These are phyloP conservation scores for Echinosophora koreensis DNA, from an alignment of 306 rosid genomes.

Conservation along the genomic window DNA sequence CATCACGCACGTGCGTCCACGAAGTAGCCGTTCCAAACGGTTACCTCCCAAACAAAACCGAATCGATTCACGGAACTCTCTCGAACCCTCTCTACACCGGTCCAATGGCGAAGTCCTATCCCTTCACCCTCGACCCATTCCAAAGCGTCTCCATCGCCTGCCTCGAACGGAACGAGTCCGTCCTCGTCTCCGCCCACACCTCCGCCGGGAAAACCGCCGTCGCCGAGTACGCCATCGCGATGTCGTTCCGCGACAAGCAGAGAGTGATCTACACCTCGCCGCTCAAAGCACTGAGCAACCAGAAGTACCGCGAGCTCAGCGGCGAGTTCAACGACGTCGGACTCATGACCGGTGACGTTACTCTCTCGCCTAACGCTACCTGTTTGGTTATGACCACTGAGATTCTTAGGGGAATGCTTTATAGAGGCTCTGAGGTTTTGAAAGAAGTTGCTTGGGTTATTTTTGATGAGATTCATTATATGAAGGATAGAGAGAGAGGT, in stretches of 20 bases:
- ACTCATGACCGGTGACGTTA: conserved; percentile 96
- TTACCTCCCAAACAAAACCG: conserved; percentile 64
- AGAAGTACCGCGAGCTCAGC: conserved; percentile 87
- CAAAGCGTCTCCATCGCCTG: conserved; percentile 89
- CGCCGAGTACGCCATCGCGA: conserved; percentile 95
- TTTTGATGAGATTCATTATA: conserved; percentile 94
- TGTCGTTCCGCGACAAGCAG: conserved; percentile 90
- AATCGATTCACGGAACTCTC: conserved; percentile 74
- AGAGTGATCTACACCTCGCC: conserved; percentile 95
- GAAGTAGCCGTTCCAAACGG: conserved; percentile 92
- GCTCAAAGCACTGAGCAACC: conserved; percentile 89
- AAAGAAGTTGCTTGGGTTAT: conserved; percentile 98
- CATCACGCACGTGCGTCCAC: conserved; percentile 81
- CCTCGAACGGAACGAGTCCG: conserved; percentile 87
- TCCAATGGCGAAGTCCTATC: conserved; percentile 69
- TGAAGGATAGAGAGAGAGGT: conserved; percentile 97
- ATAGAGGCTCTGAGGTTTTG: conserved; percentile 88
- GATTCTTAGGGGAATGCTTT: conserved; percentile 93
- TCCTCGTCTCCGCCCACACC: conserved; percentile 95
- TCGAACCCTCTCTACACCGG: conserved; percentile 74
- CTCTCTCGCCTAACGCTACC: conserved; percentile 85
- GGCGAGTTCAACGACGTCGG: conserved; percentile 91
- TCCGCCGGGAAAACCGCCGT: conserved; percentile 98
- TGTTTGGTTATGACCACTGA: conserved; percentile 95
- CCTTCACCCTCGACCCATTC: conserved; percentile 88